Evolutionary conservation across 1,139 yeast genomes (phyloP).

Genomic region (Pichia cactophila): DNA sequence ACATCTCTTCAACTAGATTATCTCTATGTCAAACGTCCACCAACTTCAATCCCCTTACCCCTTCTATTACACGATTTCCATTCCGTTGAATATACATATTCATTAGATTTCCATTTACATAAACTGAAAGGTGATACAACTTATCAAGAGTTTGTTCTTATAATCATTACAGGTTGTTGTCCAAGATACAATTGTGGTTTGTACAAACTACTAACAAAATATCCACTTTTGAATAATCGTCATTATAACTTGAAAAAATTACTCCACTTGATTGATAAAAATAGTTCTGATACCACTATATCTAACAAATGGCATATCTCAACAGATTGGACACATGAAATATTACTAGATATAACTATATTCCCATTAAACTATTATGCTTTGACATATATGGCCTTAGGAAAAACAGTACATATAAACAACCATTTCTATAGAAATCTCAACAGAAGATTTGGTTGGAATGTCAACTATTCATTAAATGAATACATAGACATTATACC

Average conservation of each 20-base stretch:
- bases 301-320: neutral
- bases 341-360: neutral
- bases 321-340: neutral
- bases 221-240: neutral
- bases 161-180: neutral
- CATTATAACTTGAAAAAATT: neutral
- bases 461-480: no score
- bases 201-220: no score
- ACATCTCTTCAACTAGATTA: neutral
- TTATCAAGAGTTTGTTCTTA: neutral
- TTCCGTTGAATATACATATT: neutral
- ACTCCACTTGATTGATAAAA: neutral
- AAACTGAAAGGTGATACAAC: neutral
- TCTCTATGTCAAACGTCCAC: neutral
- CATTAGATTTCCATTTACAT: neutral
- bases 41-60: neutral
- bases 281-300: neutral
- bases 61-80: neutral
- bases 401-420: neutral
- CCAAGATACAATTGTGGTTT: neutral
- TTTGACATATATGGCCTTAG: neutral
- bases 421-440: neutral
- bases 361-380: neutral
- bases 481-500: no score
- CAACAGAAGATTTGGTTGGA: neutral